These are phyloP conservation scores for Nakazawaea wyomingensis DNA, from an alignment of 805 yeast genomes.

Conservation along the genomic window DNA sequence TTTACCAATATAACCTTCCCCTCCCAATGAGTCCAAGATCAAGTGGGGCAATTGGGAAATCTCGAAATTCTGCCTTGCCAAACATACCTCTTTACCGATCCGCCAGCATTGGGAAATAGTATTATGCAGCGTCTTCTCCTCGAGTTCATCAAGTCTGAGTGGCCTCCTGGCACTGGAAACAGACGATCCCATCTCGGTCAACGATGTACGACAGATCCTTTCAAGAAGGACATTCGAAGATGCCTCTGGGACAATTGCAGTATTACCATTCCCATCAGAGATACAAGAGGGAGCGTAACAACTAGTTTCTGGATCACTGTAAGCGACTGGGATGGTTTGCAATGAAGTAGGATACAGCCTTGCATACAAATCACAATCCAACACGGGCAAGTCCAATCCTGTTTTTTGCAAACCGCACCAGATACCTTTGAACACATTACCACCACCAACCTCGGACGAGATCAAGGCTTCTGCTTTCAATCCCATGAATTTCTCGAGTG, in stretches of 20 bases:
- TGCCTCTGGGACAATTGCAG: conserved; percentile 19
- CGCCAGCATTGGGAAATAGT: conserved; percentile 43
- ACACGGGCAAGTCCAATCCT: conserved; percentile 23
- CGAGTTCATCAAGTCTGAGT: conserved; percentile 20
- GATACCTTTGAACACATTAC: conserved; percentile 27
- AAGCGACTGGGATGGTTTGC: conserved; percentile 29
- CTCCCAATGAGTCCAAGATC: conserved; percentile 34
- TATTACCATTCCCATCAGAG: conserved; percentile 24
- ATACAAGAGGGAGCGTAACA: conserved; percentile 25
- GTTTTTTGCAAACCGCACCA: conserved; percentile 19
- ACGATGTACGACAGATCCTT: conserved; percentile 34
- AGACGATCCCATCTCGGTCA: conserved; percentile 37
- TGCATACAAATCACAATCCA: conserved; percentile 36
- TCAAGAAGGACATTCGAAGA: conserved; percentile 29
- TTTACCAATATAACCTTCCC: conserved; percentile 25
- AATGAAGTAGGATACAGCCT: conserved; percentile 34
- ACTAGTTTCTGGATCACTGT: conserved; percentile 14
- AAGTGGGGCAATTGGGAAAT: conserved; percentile 28
- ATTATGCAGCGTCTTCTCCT: conserved; percentile 18
- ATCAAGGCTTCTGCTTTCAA: conserved; percentile 23
- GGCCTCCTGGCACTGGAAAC: conserved; percentile 32
- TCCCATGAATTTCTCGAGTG: conserved; percentile 24
- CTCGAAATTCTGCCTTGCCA: conserved; percentile 32
- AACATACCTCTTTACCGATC: conserved; percentile 38
- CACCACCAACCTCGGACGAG: conserved; percentile 32